Percentiles rank a stretch among this genome's conserved stretches.
phyloP scores from a whole-genome alignment of 2,329 filamentous ascomycete genomes.

The Lecanoromycetidae sp. region DNA sequence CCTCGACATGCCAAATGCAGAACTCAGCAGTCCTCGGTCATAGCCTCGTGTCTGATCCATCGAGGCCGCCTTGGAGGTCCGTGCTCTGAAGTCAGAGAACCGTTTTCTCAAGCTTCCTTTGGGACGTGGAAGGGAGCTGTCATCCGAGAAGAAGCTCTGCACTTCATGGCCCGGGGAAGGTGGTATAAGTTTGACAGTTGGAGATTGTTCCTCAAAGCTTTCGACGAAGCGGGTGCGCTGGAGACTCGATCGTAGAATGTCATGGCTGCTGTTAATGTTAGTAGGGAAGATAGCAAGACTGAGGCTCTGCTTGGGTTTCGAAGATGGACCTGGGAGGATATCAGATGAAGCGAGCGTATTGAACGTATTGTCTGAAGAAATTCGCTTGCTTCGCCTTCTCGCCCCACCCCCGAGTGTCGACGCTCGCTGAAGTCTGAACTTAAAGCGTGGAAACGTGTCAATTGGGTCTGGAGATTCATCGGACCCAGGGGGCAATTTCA shows the following conservation, averaged over 20 bases:
- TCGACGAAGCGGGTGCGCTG: conserved; percentile 15
- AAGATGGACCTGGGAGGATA: background rate
- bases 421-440: conserved; percentile 21
- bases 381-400: conserved; percentile 6
- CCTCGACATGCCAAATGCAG: conserved; percentile 12
- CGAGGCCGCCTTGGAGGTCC: conserved; percentile 7
- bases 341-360: background rate
- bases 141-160: conserved; percentile 29
- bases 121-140: conserved; percentile 24
- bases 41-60: conserved; percentile 9
- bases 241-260: conserved; percentile 3
- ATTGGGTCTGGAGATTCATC: conserved; percentile 1
- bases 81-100: conserved; percentile 15
- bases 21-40: conserved; percentile 12
- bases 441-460: conserved; percentile 16
- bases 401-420: conserved; percentile 14
- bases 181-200: conserved; percentile 12
- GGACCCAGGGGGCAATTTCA: conserved; percentile 15
- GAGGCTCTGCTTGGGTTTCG: conserved; percentile 1
- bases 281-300: conserved; percentile 7
- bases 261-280: conserved; percentile 16
- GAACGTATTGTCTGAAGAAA: conserved; percentile 1
- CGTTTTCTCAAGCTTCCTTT: conserved; percentile 17
- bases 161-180: conserved; percentile 20
- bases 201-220: conserved; percentile 10